Evolutionary conservation across 129 eudicot species (phyloP).

Genomic region (Cynara cardunculus): DNA sequence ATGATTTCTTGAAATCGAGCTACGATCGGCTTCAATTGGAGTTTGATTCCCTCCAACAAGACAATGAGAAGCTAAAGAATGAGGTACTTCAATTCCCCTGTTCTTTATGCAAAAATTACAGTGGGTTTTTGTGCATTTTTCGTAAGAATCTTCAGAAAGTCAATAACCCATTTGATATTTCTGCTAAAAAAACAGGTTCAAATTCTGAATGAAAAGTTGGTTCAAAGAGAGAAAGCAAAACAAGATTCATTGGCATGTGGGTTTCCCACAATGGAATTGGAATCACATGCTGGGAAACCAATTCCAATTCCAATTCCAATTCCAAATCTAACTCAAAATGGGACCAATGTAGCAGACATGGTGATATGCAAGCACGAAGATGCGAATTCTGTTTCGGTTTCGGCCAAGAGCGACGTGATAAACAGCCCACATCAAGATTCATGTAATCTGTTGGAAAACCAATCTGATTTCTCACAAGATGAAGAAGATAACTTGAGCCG

Average conservation of each 20-base stretch:
- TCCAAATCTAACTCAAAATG: not conserved
- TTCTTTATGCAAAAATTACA: not conserved
- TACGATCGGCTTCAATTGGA: not conserved
- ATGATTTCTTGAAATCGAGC: not conserved
- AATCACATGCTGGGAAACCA: slow-evolving; percentile 13
- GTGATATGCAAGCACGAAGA: slow-evolving; percentile 34
- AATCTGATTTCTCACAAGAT: slow-evolving; percentile 37
- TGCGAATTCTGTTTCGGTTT: slow-evolving; percentile 30
- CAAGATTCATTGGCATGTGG: slow-evolving; percentile 15
- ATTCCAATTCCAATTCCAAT: not conserved
- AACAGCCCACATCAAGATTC: slow-evolving; percentile 39
- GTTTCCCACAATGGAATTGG: slow-evolving; percentile 4
- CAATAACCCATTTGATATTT: not conserved
- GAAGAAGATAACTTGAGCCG: slow-evolving; percentile 32
- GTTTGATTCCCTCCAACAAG: not conserved
- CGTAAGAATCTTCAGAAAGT: not conserved
- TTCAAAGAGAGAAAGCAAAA: slow-evolving; percentile 15
- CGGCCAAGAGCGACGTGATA: slow-evolving; percentile 43
- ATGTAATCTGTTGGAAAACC: not conserved
- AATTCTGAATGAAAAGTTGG: slow-evolving; percentile 29
- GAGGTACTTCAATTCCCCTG: not conserved
- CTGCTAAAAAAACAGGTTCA: slow-evolving; percentile 24
- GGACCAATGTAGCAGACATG: not conserved
- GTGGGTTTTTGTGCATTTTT: not conserved
- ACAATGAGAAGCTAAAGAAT: not conserved